Evolutionary conservation across 257 asterid species (phyloP), one percentile per base, ranked within the genome.

Genomic region (Nemophila menziesii): DNA sequence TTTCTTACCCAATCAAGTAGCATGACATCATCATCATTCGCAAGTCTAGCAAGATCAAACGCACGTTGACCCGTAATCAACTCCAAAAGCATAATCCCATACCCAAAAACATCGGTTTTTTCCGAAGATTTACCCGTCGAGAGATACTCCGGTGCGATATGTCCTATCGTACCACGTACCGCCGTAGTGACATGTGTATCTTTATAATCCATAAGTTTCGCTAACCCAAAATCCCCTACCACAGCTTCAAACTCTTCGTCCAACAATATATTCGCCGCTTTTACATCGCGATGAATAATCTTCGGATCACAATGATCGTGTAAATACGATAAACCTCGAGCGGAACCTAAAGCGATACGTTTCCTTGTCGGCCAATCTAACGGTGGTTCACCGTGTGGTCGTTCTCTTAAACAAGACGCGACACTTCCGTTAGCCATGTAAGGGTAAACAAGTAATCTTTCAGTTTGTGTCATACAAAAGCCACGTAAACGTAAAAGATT

Each of bases 371-470:
- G 69, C 79, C 79, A 72, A 51, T 72, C 65, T 15, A 67, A 71
- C 3, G 79, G 79, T 12, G 67, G 69, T 49, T 67, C 72, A 50
- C 55, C 51, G 26, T 69, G 67, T 11, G 71, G 72, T 11, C 79
- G 69, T 48, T 72, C 75, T 67, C 79, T 60, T 43, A 72, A 54
- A 55, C 79, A 72, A 24, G 79, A 72, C 7, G 75, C 79, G 45
- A 72, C 75, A 46, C 79, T 72, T 61, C 79, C 79, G 44, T 72
- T 72, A 20, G 75, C 79, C 79, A 72, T 72, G 48, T 67, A 72
- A n/a, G 79, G 79, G 43, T 72, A 72, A 45, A 72, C 79, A 41
- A 72, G 70, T 44, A 72, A 54, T 27, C 79, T 58, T 34, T 72
- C 79, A 38, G 79, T 72, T 33, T 75, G 72, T 11, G 79, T 72